These are phyloP conservation scores for Aspergillus steynii DNA, from an alignment of 495 filamentous ascomycete species.

Conservation along the genomic window DNA sequence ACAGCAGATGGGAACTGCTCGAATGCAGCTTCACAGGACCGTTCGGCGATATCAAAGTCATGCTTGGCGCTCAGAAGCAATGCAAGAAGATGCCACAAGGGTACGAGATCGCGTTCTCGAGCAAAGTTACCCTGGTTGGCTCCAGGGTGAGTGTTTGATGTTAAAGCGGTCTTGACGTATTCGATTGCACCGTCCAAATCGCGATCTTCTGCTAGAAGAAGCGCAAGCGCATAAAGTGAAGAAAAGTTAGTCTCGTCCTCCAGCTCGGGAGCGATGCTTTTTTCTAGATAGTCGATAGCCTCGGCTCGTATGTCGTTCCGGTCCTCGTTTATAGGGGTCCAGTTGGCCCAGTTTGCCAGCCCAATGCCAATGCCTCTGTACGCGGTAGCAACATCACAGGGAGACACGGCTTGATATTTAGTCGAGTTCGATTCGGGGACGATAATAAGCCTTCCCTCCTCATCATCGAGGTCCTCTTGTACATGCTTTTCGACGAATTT, in stretches of 20 bases:
- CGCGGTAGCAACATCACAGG: constrained; percentile 59
- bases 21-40: constrained; percentile 84
- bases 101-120: constrained; percentile 43
- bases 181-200: constrained; percentile 76
- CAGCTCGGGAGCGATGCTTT: constrained; percentile 64
- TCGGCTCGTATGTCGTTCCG: constrained; percentile 68
- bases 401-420: constrained; percentile 43
- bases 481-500: constrained; percentile 57
- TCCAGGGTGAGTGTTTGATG: constrained; percentile 32
- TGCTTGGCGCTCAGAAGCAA: constrained; percentile 83
- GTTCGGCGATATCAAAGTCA: constrained; percentile 76
- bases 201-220: constrained; percentile 76
- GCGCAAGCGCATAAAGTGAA: constrained; percentile 74
- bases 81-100: constrained; percentile 80
- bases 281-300: constrained; percentile 72
- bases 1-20: constrained; percentile 70
- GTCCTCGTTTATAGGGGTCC: constrained; percentile 69
- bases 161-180: constrained; percentile 65
- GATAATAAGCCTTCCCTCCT: constrained; percentile 30
- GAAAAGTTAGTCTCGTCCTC: constrained; percentile 63
- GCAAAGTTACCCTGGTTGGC: constrained; percentile 27
- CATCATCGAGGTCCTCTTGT: constrained; percentile 35
- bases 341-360: constrained; percentile 80
- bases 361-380: constrained; percentile 82
- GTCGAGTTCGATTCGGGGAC: constrained; percentile 21